Evolutionary conservation across 2,329 filamentous ascomycete species (phyloP), one percentile per base, ranked within the genome.

Genomic region (Colletotrichum sp.): DNA sequence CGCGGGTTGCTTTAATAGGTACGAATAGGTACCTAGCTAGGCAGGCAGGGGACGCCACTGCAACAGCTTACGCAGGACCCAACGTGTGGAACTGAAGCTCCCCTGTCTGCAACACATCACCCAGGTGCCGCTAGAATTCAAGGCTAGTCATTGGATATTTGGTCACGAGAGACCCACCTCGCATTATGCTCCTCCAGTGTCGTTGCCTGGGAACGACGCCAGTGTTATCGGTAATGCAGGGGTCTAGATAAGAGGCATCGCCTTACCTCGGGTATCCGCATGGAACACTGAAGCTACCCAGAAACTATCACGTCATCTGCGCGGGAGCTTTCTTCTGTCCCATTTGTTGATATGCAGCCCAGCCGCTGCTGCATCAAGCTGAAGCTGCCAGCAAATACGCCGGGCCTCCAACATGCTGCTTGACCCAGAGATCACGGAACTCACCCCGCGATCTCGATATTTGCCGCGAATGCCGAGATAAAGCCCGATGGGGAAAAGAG

Each of bases 261-360:
- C 71, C 36, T 16, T 64, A 55, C 72, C 72, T 24, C 63, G 72
- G 63, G 62, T 68, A 67, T 68, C 68, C 68, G 62, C 49, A n/a
- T 36, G 28, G 44, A 24, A 52, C n/a, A 52, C 10, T 52, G 44
- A 52, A 24, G 44, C 44, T 52, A 52, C 44, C 44, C n/a, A n/a
- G 16, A 24, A 28, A 16, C 12, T 36, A 15, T 72, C 55, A 34
- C 64, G 64, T 72, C 64, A 72, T 72, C 55, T 52, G n/a, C 44
- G 44, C 44, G 44, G 44, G 44, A 52, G 44, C 44, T 52, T 21
- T 52, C 44, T 21, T 21, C n/a, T 52, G 44, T 52, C 10, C 44
- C 39, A 49, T 49, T n/a, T 39, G 36, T 18, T 52, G 44, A 21
- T 21, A 52, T 21, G 44, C n/a, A 52, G 44, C n/a, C 44, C n/a